Conservation (phyloP, 2,329 filamentous ascomycete genomes). For the Scleromitrula shiraiana region DNA sequence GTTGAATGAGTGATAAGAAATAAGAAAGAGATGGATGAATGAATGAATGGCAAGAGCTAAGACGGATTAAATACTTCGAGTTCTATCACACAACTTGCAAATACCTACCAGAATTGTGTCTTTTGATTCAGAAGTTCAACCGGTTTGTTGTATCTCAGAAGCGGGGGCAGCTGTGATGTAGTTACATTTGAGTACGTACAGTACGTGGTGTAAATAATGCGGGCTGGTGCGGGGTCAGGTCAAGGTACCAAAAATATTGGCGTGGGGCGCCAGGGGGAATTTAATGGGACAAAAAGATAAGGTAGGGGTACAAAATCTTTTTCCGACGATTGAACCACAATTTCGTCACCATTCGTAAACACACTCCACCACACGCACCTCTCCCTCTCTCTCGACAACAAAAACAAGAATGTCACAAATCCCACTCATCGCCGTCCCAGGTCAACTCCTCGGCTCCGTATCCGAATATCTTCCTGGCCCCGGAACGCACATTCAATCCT, state of each 20-base stretch:
- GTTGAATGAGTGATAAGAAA: background rate
- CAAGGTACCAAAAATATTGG: background rate
- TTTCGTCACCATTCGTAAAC: background rate
- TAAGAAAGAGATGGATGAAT: background rate
- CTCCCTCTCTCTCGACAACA: no score
- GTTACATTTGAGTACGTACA: no score
- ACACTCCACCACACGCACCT: background rate
- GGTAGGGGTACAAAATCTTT: background rate
- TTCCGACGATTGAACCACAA: background rate
- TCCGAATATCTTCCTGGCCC: slow-evolving; percentile 64
- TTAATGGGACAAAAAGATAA: background rate
- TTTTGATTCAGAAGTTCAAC: no score
- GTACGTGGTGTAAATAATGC: background rate
- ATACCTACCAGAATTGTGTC: background rate
- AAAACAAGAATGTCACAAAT: slow-evolving; percentile 18
- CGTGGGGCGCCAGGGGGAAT: background rate
- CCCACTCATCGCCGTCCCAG: slow-evolving; percentile 59
- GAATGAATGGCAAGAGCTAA: background rate
- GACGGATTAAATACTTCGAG: background rate
- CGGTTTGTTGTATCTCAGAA: background rate
- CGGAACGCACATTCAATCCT: slow-evolving; percentile 74
- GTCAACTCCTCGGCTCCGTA: slow-evolving; percentile 65
- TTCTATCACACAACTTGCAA: background rate
- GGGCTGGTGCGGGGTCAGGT: background rate
- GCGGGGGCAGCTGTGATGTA: background rate